These are phyloP conservation scores for Salvia sclarea DNA, from an alignment of 305 asterid genomes.

Conservation along the genomic window DNA sequence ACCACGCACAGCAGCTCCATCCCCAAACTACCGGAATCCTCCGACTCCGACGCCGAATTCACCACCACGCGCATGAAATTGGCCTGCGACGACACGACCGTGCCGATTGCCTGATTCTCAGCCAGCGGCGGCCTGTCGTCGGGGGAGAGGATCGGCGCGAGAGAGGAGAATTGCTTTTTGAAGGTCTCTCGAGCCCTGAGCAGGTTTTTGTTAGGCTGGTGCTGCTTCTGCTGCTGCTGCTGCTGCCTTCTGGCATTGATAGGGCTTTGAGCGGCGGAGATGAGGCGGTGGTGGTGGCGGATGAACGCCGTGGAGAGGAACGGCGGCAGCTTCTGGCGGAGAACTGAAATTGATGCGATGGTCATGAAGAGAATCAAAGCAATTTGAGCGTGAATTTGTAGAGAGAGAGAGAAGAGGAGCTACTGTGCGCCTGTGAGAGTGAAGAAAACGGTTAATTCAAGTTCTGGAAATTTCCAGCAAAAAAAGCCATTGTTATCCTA, in stretches of 20 bases:
- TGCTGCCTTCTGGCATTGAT: constrained; percentile 40
- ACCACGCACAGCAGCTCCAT: constrained; percentile 85
- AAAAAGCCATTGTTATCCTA: no score
- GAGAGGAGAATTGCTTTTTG: constrained; percentile 61
- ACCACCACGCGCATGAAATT: constrained; percentile 97
- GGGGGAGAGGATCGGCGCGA: constrained; percentile 62
- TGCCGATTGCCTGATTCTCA: constrained; percentile 76
- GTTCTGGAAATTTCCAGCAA: background rate
- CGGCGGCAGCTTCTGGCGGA: constrained; percentile 41
- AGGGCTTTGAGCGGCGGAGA: constrained; percentile 40
- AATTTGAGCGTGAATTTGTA: background rate
- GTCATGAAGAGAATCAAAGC: constrained; percentile 21
- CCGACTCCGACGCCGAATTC: constrained; percentile 40
- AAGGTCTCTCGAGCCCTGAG: constrained; percentile 73
- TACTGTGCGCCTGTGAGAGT: background rate
- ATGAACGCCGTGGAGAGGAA: constrained; percentile 36
- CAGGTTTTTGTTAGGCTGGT: constrained; percentile 55
- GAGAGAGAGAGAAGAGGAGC: constrained; percentile 3
- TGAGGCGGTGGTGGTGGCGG: constrained; percentile 34
- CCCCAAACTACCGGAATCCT: constrained; percentile 44
- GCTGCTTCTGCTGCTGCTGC: constrained; percentile 54
- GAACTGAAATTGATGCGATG: constrained; percentile 40
- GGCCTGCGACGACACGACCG: constrained; percentile 81
- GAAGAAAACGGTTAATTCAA: background rate
- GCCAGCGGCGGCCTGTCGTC: constrained; percentile 54